Conservation (phyloP, 768 basidiomycete genomes). For the Russula foetens region DNA sequence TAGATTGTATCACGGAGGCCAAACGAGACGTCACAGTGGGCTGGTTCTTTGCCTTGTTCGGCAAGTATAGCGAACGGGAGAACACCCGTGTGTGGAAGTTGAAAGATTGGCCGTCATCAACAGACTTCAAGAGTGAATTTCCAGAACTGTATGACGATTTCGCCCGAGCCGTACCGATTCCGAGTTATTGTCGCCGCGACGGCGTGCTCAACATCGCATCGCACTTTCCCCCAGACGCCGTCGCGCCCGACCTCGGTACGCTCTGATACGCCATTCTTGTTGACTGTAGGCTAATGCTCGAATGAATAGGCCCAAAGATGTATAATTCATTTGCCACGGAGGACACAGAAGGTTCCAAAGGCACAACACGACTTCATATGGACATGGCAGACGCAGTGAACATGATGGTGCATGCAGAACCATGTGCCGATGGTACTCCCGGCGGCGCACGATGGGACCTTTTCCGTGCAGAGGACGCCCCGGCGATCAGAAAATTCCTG, state of each 20-base stretch:
- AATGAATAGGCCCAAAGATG: conserved; percentile 77
- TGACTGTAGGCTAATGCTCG: neutral
- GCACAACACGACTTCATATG: conserved; percentile 87
- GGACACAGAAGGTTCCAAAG: conserved; percentile 60
- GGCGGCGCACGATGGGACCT: conserved; percentile 92
- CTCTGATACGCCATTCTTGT: neutral
- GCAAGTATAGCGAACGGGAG: conserved; percentile 31
- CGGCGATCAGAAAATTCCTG: conserved; percentile 66
- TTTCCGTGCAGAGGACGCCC: conserved; percentile 72
- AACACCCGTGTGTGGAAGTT: conserved; percentile 50
- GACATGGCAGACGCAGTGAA: conserved; percentile 93
- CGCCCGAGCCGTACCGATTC: conserved; percentile 71
- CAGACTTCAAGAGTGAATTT: conserved; percentile 75
- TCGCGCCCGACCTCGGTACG: conserved; percentile 74
- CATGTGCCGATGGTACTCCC: conserved; percentile 43
- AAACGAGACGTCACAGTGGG: conserved; percentile 13
- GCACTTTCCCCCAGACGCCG: conserved; percentile 75
- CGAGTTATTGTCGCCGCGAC: conserved; percentile 82
- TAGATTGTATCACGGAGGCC: conserved; percentile 25
- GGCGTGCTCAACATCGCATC: conserved; percentile 83
- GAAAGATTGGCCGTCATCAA: conserved; percentile 80
- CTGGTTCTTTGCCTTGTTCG: conserved; percentile 14
- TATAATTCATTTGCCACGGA: conserved; percentile 82
- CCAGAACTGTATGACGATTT: conserved; percentile 87
- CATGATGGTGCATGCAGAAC: conserved; percentile 68